These are phyloP conservation scores for Batkoa obscura DNA, from an alignment of 371 early-diverging fungal genomes.

Conservation along the genomic window DNA sequence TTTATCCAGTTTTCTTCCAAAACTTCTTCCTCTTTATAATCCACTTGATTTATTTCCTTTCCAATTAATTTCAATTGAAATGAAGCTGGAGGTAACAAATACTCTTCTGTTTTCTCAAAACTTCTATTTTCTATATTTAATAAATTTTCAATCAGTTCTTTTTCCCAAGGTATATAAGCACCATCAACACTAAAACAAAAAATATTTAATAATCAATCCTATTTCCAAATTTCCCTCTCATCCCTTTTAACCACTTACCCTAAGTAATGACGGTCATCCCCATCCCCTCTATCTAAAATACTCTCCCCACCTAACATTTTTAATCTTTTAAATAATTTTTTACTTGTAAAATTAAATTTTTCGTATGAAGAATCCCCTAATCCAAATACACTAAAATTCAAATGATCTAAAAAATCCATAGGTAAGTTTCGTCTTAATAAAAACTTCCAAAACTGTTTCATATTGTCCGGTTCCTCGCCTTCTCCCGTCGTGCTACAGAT, in stretches of 20 bases:
- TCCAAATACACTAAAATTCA: constrained; percentile 76
- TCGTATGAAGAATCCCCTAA: constrained; percentile 88
- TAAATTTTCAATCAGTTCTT: constrained; percentile 42
- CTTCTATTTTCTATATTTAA: constrained; percentile 15
- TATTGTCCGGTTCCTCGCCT: constrained; percentile 79
- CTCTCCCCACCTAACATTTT: constrained; percentile 71
- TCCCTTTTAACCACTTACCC: constrained; percentile 60
- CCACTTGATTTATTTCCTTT: constrained; percentile 18
- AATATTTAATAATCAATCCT: neutral
- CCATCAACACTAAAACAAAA: constrained; percentile 43
- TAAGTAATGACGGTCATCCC: constrained; percentile 92
- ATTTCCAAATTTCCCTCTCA: neutral
- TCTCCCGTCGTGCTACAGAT: constrained; percentile 89
- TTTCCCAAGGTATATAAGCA: constrained; percentile 67
- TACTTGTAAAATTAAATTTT: constrained; percentile 87
- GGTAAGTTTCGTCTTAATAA: constrained; percentile 63
- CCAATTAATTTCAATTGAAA: constrained; percentile 14
- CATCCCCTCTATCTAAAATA: constrained; percentile 58
- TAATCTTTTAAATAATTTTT: constrained; percentile 77
- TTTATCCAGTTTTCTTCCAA: neutral
- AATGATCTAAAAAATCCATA: constrained; percentile 29
- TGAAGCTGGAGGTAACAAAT: constrained; percentile 2
- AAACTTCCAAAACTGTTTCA: constrained; percentile 84
- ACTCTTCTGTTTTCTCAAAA: too few relatives aligned
- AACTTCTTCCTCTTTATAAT: constrained; percentile 3